Base-by-base conservation (phyloP, 2,329 filamentous ascomycete species). In the Penicillium vulpinum region DNA sequence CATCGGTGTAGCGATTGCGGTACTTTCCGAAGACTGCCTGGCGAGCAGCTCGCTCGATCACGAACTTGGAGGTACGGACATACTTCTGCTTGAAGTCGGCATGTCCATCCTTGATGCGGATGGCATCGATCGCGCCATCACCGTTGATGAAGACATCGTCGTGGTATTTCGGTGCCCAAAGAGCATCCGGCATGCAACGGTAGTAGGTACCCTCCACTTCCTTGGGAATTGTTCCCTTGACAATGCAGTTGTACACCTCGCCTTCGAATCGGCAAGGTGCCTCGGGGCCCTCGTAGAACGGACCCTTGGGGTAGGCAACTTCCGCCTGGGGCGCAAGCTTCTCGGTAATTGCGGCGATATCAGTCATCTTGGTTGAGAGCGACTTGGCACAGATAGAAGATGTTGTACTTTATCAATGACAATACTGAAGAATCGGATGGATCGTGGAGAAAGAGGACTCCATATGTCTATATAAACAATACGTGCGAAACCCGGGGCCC, bases 1-100 rank as follows among this genome's bases (percentile, higher is more conserved):
- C 70, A 59, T 77, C 73, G 4, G 75, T 77, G 59, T 63, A 76
- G 26, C 67, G 71, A 55, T 52, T 52, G 8, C 50, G 29, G 31
- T 52, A 52, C 22, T 33, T 35, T 10, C 50, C 50, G 36, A 38
- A 24, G 26, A 52, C 39, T 36, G 35, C 24, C 29, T n/a, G 29
- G 4, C 36, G 36, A 9, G 50, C 50, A 9, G 26, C 26, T 29
- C 50, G 29, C 21, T 52, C 50, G 26, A 52, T 35, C 39, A 36
- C 29, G 31, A 44, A 45, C 8, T 31, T 31, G 4, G 29, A 22
- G 4, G 50, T 52, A 2, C 40, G 39, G 13, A 52, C 29, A 35
- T 52, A 52, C 10, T 21, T 26, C 11, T 44, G 39, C 29, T 38
- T 45, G 39, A 52, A 36, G 15, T 52, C 40, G 18, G 24, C 50